Conservation (phyloP, 331 rosid genomes). For the Malus hybrid region DNA sequence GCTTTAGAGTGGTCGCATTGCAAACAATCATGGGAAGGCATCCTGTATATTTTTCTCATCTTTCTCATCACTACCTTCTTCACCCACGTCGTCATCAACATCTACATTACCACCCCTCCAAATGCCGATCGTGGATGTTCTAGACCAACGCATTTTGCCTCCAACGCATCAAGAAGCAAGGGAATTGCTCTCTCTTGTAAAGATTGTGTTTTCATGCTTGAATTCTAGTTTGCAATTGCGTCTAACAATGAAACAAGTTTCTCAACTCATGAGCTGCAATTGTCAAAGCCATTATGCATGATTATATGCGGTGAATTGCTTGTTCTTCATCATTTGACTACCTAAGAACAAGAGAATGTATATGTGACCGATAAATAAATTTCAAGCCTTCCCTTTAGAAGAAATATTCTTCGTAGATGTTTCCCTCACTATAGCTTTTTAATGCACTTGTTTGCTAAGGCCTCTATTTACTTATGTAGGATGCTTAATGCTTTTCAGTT, state of each 20-base stretch:
- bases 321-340: neutral
- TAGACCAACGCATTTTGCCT: slow-evolving; percentile 20
- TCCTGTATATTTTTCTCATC: slow-evolving; percentile 16
- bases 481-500: neutral
- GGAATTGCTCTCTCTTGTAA: slow-evolving; percentile 3
- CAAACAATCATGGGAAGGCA: slow-evolving; percentile 30
- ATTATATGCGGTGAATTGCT: too few species aligned
- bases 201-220: slow-evolving; percentile 13
- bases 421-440: neutral
- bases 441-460: neutral
- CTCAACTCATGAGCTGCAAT: neutral
- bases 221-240: neutral
- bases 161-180: neutral
- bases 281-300: neutral
- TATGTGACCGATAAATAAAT: neutral
- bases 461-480: neutral
- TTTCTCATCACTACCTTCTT: neutral
- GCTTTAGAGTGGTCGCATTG: slow-evolving; percentile 26
- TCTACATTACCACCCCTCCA: neutral
- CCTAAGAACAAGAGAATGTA: neutral
- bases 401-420: neutral
- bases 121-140: neutral
- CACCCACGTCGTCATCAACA: neutral
- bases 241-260: slow-evolving; percentile 29
- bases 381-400: too few species aligned